phyloP scores from a whole-genome alignment of 345 rosid genomes.

The Ricinus communis region DNA sequence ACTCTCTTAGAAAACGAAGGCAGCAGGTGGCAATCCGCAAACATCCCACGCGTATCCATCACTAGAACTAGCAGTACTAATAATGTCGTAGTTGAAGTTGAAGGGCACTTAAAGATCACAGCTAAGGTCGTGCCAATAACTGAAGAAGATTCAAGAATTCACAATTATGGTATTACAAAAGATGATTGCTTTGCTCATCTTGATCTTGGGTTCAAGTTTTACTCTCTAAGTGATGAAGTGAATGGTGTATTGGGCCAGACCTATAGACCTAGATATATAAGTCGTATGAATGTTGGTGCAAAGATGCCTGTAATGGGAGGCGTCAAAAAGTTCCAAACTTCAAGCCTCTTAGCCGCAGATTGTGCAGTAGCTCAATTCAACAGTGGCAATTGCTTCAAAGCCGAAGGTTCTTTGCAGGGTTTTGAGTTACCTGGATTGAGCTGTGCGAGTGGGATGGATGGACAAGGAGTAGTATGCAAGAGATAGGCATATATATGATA shows the following conservation, averaged over 20 bases:
- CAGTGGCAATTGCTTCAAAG: constrained; percentile 10
- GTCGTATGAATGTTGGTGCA: constrained; percentile 54
- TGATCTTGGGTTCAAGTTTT: constrained; percentile 62
- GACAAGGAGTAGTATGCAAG: constrained; percentile 57
- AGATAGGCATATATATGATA: constrained; percentile 22
- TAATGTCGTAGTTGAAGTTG: constrained; percentile 38
- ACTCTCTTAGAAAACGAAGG: constrained; percentile 28
- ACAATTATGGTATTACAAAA: constrained; percentile 49
- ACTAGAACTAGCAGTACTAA: constrained; percentile 39
- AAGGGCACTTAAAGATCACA: constrained; percentile 45
- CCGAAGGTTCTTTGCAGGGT: constrained; percentile 11
- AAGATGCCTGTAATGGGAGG: constrained; percentile 71
- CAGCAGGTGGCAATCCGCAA: constrained; percentile 35
- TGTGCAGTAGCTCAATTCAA: constrained; percentile 44
- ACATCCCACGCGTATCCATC: constrained; percentile 27
- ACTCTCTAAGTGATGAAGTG: constrained; percentile 43
- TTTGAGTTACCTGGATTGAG: constrained; percentile 38
- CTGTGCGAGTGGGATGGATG: constrained; percentile 47
- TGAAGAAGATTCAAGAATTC: constrained; percentile 54
- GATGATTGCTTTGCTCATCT: constrained; percentile 74
- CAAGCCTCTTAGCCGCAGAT: constrained; percentile 50
- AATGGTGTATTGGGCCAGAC: constrained; percentile 67
- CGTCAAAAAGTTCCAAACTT: constrained; percentile 45
- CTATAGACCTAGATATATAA: constrained; percentile 47
- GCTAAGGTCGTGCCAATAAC: constrained; percentile 59